Evolutionary conservation across 2,329 filamentous ascomycete species (phyloP), one percentile per base, ranked within the genome.

Genomic region (Pseudocercospora vitis): DNA sequence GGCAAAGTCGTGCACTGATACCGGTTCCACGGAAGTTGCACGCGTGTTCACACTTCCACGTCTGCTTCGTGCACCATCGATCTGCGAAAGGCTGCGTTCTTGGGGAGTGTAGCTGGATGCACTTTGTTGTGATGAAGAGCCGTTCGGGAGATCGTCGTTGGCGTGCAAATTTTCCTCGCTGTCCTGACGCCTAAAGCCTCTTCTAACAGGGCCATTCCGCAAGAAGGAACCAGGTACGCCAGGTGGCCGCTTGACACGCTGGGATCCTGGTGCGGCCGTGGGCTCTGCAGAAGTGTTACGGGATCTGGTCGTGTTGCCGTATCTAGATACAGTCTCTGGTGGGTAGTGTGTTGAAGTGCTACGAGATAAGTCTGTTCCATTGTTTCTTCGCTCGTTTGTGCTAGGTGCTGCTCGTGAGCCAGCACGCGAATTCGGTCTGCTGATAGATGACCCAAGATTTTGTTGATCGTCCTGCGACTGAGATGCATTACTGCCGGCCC

Each of bases 141-240:
- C 63, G 33, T 57, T 59, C 9, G 56, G 63, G 21, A 58, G 59
- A n/a, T 69, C 71, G 28, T 71, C 69, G 21, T 64, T 62, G 2
- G 69, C 68, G 32, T 71, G 75, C 35, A 74, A 65, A 44, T 76
- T 74, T 40, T 78, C 75, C 42, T 76, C 74, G 49, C 73, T 74
- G 49, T 80, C 80, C 53, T 83, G 76, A 59, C 85, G 79, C 57
- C 87, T 81, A 21, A 70, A 68, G 23, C 88, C 89, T 61, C 90
- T 80, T 50, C 89, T 82, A 16, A 89, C 88, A 23, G 89, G 89
- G 28, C 66, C 69, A 1, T 88, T 89, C 62, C 88, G 90, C 18
- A 94, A 75, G 61, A 92, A 91, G 55, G 83, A 87, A 1, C 89
- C 89, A 2, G 86, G 82, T 6, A 87, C 78, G 70, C 89, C 88